phyloP scores from a whole-genome alignment of 257 asterid genomes.

The Solanum lycopersicoides region DNA sequence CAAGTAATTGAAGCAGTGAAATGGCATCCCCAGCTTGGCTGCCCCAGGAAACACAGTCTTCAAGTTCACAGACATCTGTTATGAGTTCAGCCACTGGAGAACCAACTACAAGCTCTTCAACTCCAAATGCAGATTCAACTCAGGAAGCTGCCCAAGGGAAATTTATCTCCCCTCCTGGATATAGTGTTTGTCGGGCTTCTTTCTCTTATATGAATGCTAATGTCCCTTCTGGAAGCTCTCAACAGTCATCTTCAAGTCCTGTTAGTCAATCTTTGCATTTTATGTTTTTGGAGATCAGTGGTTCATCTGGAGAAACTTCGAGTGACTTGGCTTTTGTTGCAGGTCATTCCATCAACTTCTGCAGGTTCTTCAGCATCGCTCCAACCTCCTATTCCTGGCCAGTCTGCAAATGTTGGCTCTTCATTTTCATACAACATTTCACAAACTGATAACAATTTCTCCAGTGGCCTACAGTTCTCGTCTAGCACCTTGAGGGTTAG shows the following conservation, averaged over 20 bases:
- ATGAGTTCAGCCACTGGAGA: conserved; percentile 1
- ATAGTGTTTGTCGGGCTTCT: conserved; percentile 9
- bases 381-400: conserved; percentile 15
- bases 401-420: conserved; percentile 9
- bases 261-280: conserved; percentile 9
- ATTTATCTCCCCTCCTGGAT: conserved; percentile 4
- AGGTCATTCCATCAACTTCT: conserved; percentile 19
- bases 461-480: conserved; percentile 11
- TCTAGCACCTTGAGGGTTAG: conserved; percentile 16
- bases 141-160: not conserved
- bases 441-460: conserved; percentile 12
- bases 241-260: conserved; percentile 15
- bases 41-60: conserved; percentile 8
- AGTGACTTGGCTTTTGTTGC: conserved; percentile 4
- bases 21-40: conserved; percentile 10
- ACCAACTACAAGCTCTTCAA: not conserved
- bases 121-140: conserved; percentile 2
- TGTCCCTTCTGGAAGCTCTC: conserved; percentile 17
- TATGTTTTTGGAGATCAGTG: not conserved
- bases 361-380: conserved; percentile 8
- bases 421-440: conserved; percentile 13
- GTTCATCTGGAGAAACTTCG: not conserved
- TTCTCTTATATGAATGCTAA: conserved; percentile 24
- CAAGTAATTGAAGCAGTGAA: not conserved
- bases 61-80: conserved; percentile 3